phyloP scores from a whole-genome alignment of 1,284 basidiomycete species.

The Earliella scabrosa region DNA sequence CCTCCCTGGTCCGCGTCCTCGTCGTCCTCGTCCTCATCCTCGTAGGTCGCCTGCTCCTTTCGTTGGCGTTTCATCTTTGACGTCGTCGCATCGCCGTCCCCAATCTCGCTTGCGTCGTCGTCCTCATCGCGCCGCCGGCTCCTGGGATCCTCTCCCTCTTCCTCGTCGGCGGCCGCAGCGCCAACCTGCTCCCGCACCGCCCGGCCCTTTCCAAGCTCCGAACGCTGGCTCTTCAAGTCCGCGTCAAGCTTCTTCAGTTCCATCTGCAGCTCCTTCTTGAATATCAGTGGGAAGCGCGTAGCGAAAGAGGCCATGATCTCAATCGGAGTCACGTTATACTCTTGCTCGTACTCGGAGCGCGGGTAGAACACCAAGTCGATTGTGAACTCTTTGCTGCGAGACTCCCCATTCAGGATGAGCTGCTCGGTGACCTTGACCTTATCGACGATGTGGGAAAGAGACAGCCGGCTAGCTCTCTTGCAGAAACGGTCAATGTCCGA shows the following conservation, averaged over 20 bases:
- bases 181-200: constrained; percentile 49
- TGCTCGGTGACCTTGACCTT: constrained; percentile 84
- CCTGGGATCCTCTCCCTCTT: constrained; percentile 70
- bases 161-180: constrained; percentile 47
- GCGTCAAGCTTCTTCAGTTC: constrained; percentile 90
- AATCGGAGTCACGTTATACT: constrained; percentile 80
- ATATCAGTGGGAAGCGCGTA: constrained; percentile 78
- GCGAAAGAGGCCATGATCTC: constrained; percentile 82
- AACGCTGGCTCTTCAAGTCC: constrained; percentile 81
- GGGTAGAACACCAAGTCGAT: constrained; percentile 91
- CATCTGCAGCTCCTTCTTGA: constrained; percentile 86
- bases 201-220: constrained; percentile 83
- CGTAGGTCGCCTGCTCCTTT: constrained; percentile 60
- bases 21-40: constrained; percentile 53
- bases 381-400: constrained; percentile 82
- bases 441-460: constrained; percentile 91
- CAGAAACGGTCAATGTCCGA: constrained; percentile 81
- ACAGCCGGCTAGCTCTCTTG: constrained; percentile 87
- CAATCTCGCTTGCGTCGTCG: constrained; percentile 43
- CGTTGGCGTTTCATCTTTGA: constrained; percentile 52
- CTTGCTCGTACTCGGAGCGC: constrained; percentile 80
- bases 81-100: constrained; percentile 36
- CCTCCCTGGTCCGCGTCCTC: constrained; percentile 58
- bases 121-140: constrained; percentile 48
- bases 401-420: constrained; percentile 68